phyloP scores from a whole-genome alignment of 169 alveolate genomes.

The Cytauxzoon felis region DNA sequence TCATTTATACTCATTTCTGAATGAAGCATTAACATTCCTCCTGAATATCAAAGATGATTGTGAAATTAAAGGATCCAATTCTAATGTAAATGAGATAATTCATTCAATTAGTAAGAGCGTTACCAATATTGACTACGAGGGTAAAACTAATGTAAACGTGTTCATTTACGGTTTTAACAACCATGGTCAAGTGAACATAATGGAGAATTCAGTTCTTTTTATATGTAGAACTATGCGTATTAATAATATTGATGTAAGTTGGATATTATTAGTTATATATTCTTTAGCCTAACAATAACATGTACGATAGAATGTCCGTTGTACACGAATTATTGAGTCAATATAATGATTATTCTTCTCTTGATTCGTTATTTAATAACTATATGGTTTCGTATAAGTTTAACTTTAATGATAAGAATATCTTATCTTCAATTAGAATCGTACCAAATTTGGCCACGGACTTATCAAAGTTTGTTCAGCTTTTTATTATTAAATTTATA shows the following conservation, averaged over 20 bases:
- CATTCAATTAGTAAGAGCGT: background rate
- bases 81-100: background rate
- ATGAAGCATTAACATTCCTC: slow-evolving; percentile 18
- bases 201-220: slow-evolving; percentile 12
- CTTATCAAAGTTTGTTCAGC: slow-evolving; percentile 19
- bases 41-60: background rate
- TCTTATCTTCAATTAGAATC: slow-evolving; percentile 17
- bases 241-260: slow-evolving; percentile 33
- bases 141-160: slow-evolving; percentile 10
- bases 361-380: background rate
- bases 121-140: background rate
- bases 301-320: slow-evolving; percentile 8
- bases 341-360: slow-evolving; percentile 22
- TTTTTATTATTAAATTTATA: background rate
- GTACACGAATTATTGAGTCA: slow-evolving; percentile 18
- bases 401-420: slow-evolving; percentile 16
- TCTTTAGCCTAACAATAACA: slow-evolving; percentile 23
- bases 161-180: slow-evolving; percentile 44
- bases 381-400: slow-evolving; percentile 32
- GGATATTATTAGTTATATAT: background rate
- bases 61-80: background rate
- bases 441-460: slow-evolving; percentile 56
- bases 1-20: slow-evolving; percentile 35
- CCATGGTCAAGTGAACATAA: slow-evolving; percentile 23
- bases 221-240: slow-evolving; percentile 19